Base-by-base conservation (phyloP, 352 stramenopile species). In the Phytophthora sp. region DNA sequence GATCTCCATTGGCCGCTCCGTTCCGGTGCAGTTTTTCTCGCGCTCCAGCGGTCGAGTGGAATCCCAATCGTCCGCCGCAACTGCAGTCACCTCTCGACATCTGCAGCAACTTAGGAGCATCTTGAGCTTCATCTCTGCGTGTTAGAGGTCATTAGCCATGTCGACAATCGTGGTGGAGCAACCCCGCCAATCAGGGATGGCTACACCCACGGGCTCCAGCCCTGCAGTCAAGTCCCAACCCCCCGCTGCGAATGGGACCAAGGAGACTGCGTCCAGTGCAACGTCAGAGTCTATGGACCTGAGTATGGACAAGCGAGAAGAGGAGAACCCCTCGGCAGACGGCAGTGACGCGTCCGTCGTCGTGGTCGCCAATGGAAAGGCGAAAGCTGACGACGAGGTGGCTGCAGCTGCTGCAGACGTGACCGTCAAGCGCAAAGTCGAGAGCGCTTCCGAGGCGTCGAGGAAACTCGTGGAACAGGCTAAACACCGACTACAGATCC, bases 401-500 rank as follows among this genome's bases (percentile, higher is more conserved):
- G 38, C 26, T 7, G 27, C 36, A 33, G 29, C 26, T 55, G 29
- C 24, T 42, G 46, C 20, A 16, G 41, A 69, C 21, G n/a, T 7
- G 46, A 49, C 49, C 21, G 16, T 30, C 36, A 52, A 55, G 35
- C 33, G 60, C 47, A 63, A 51, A 23, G 46, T 16, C 16, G 65
- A 75, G 38, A 63, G 57, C 63, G 35, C 60, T 7, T 27, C 59
- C 5, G 63, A 80, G 59, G 76, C 61, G 21, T 66, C 76, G 16
- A 65, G 67, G 41, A 71, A 74, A 56, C 53, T 77, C 2, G 51
- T 75, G 24, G 73, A 82, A 42, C 68, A 65, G 20, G 50, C 67
- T 29, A 79, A 67, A 54, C 70, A 59, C 29, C 71, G 80, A 56
- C 51, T 93, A 51, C 41, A 76, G 59, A 79, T 93, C 55, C 86